A percentile compares a stretch with the other conserved stretches of the same genome.
These are phyloP conservation scores for Cucurbita maxima DNA, from an alignment of 306 rosid genomes.

Conservation along the genomic window DNA sequence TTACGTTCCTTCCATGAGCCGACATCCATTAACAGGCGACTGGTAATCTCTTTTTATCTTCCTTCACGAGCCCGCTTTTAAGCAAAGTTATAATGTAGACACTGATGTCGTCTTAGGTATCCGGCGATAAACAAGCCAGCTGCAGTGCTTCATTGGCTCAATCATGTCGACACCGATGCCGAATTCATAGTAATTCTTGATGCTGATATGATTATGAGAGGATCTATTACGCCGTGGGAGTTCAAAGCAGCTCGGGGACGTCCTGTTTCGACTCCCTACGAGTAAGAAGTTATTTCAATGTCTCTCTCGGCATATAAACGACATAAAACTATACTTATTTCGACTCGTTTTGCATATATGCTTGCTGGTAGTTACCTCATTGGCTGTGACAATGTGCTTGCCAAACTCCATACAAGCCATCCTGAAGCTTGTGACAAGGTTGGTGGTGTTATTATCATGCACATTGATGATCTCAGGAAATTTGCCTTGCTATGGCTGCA, in stretches of 20 bases:
- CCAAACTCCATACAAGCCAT: slow-evolving; percentile 79
- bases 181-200: slow-evolving; percentile 94
- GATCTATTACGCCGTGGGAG: slow-evolving; percentile 96
- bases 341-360: slow-evolving; percentile 4
- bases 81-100: too few relatives aligned
- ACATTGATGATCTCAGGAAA: slow-evolving; percentile 75
- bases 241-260: slow-evolving; percentile 80
- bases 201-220: slow-evolving; percentile 96
- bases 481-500: slow-evolving; percentile 90
- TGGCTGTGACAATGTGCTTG: slow-evolving; percentile 91
- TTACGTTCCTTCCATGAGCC: slow-evolving; percentile 89
- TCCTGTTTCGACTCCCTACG: slow-evolving; percentile 97
- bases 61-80: background rate
- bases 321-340: background rate
- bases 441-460: slow-evolving; percentile 97
- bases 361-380: slow-evolving; percentile 64
- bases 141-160: slow-evolving; percentile 97
- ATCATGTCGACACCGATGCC: slow-evolving; percentile 70
- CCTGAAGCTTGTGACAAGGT: slow-evolving; percentile 98
- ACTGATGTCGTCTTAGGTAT: slow-evolving; percentile 41
- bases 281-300: slow-evolving; percentile 29
- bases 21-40: slow-evolving; percentile 90
- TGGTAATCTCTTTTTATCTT: slow-evolving; percentile 40
- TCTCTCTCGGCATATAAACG: background rate
- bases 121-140: slow-evolving; percentile 99